Percentiles rank a stretch among this genome's conserved stretches.
Conservation (phyloP, 768 basidiomycete species). For the Steccherinum ochraceum region DNA sequence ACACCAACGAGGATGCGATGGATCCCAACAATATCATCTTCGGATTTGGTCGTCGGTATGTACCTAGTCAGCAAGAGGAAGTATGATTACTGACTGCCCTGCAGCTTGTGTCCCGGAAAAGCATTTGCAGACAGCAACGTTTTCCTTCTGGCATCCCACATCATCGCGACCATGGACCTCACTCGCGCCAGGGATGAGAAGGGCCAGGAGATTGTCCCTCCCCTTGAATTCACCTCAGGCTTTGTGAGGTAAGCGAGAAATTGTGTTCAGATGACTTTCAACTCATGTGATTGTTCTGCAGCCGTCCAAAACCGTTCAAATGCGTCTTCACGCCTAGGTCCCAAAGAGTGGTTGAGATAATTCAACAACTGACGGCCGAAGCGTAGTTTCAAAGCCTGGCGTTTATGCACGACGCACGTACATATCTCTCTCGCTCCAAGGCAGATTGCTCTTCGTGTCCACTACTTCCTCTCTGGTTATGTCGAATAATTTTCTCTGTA, state of each 20-base stretch:
- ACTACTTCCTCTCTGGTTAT: no score
- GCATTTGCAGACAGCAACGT: slow-evolving; percentile 41
- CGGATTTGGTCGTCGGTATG: slow-evolving; percentile 41
- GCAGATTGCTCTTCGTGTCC: no score
- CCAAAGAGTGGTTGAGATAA: not conserved
- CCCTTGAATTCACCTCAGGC: not conserved
- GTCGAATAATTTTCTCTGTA: no score
- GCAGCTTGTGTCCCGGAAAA: slow-evolving; percentile 45
- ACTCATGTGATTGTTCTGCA: no score
- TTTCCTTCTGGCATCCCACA: slow-evolving; percentile 36
- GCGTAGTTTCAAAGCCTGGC: no score
- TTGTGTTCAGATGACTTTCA: not conserved
- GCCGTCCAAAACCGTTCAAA: not conserved
- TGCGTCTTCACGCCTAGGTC: not conserved
- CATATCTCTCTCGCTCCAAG: no score
- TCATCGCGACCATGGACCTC: slow-evolving; percentile 40
- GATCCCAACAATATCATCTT: slow-evolving; percentile 35
- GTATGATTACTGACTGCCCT: no score
- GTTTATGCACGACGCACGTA: no score
- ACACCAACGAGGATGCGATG: not conserved
- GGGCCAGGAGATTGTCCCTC: slow-evolving; percentile 17
- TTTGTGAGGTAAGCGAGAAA: not conserved
- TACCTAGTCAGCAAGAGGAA: no score
- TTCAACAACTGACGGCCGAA: not conserved
- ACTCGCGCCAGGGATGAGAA: slow-evolving; percentile 31